Evolutionary conservation across 78 protist species (phyloP).

Genomic region (Planoprotostelium fungivorum): DNA sequence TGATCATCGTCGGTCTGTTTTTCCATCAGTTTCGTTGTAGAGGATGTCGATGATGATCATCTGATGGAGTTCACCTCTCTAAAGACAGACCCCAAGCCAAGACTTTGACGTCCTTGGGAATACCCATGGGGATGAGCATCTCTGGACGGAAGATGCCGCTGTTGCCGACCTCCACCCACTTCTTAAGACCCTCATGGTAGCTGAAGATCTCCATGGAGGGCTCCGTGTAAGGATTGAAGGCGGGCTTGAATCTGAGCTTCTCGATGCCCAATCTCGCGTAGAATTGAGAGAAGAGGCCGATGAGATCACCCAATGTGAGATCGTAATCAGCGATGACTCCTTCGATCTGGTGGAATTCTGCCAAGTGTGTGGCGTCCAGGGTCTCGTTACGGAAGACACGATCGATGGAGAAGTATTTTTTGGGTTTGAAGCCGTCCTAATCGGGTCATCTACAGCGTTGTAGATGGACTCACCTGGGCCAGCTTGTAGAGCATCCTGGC

Average conservation of each 20-base stretch:
- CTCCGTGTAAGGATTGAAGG: conserved; percentile 99
- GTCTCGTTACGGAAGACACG: conserved; percentile 99
- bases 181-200: conserved; percentile 65
- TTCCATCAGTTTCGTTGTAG: not conserved
- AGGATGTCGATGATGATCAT: not conserved
- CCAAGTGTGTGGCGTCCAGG: conserved; percentile 98
- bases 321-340: conserved; percentile 91
- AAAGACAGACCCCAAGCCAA: conserved; percentile 97
- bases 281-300: conserved; percentile 89
- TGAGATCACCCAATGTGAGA: conserved; percentile 89
- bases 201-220: conserved; percentile 98
- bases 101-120: conserved; percentile 91
- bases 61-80: conserved; percentile 57
- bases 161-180: conserved; percentile 91
- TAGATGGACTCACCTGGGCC: conserved; percentile 33
- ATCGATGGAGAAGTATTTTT: conserved; percentile 96
- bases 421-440: conserved; percentile 66
- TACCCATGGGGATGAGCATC: conserved; percentile 99
- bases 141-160: conserved; percentile 97
- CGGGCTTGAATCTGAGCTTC: conserved; percentile 92
- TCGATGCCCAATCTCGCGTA: conserved; percentile 81
- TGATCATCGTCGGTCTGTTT: conserved; percentile 96
- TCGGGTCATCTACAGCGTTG: not conserved
- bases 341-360: conserved; percentile 99
- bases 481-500: conserved; percentile 89